Conservation (phyloP, 805 yeast species). For the Kazachstania psychrophila region DNA sequence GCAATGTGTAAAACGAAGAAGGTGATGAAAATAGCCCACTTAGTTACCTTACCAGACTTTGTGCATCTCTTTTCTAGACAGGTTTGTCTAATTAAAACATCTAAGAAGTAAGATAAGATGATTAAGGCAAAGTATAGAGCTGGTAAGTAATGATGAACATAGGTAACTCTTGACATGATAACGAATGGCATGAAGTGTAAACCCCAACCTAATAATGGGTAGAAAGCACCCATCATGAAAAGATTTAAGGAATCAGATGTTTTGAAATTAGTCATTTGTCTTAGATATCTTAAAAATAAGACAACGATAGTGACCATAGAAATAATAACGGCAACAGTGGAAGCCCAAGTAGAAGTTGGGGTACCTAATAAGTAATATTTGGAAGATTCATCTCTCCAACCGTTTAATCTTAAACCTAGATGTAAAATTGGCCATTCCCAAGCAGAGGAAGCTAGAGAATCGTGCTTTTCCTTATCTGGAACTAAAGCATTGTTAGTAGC, state of each 20-base stretch:
- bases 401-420: constrained; percentile 69
- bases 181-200: constrained; percentile 84
- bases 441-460: constrained; percentile 61
- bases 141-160: constrained; percentile 94
- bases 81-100: constrained; percentile 29
- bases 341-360: constrained; percentile 72
- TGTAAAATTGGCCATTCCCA: constrained; percentile 87
- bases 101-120: constrained; percentile 47
- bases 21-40: constrained; percentile 33
- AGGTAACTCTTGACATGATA: constrained; percentile 92
- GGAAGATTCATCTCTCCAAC: constrained; percentile 57
- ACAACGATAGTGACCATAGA: constrained; percentile 41
- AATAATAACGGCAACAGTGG: constrained; percentile 48
- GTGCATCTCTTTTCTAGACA: constrained; percentile 1
- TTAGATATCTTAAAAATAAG: constrained; percentile 51
- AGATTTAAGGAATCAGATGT: constrained; percentile 36
- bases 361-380: constrained; percentile 67
- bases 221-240: constrained; percentile 61
- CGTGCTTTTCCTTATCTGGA: constrained; percentile 69
- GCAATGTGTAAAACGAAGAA: constrained; percentile 39
- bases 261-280: constrained; percentile 48
- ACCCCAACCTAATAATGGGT: constrained; percentile 84
- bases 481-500: constrained; percentile 81
- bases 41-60: constrained; percentile 8
- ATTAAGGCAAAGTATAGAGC: constrained; percentile 79